Conservation (phyloP, 225 moss, liverwort and hornwort species). For the Thuidium tamariscinum region DNA sequence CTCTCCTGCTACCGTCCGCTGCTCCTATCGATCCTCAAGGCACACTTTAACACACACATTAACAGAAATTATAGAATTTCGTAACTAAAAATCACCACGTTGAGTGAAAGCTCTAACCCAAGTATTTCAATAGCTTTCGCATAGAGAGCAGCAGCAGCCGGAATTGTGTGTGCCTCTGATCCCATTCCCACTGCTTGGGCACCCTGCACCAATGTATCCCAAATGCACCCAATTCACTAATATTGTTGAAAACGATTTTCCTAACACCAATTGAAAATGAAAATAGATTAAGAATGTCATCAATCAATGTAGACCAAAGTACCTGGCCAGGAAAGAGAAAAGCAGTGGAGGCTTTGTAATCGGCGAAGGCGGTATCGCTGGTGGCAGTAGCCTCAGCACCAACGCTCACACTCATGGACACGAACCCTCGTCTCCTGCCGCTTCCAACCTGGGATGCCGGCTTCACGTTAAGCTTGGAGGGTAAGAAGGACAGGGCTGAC, state of each 20-base stretch:
- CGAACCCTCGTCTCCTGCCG: conserved; percentile 14
- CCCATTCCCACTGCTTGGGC: conserved; percentile 62
- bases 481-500: conserved; percentile 9
- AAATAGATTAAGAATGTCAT: not conserved
- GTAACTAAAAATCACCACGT: not conserved
- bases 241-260: not conserved
- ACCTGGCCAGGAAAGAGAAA: conserved; percentile 97
- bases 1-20: not conserved
- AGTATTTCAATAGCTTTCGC: conserved; percentile 81
- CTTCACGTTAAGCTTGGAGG: not conserved
- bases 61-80: not conserved
- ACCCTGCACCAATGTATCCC: conserved; percentile 10
- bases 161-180: conserved; percentile 73
- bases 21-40: not conserved
- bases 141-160: conserved; percentile 81
- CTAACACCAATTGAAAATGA: not conserved
- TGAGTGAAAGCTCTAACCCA: conserved; percentile 28
- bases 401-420: conserved; percentile 53
- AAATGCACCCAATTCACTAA: not conserved
- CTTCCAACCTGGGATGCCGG: not conserved
- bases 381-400: conserved; percentile 33
- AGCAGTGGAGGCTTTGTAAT: conserved; percentile 71
- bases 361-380: conserved; percentile 48
- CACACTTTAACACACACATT: not conserved
- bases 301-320: not conserved